A percentile compares a stretch with the other conserved stretches of the same genome.
phyloP scores from a whole-genome alignment of 2,329 filamentous ascomycete genomes.

The Coleophoma cylindrospora region DNA sequence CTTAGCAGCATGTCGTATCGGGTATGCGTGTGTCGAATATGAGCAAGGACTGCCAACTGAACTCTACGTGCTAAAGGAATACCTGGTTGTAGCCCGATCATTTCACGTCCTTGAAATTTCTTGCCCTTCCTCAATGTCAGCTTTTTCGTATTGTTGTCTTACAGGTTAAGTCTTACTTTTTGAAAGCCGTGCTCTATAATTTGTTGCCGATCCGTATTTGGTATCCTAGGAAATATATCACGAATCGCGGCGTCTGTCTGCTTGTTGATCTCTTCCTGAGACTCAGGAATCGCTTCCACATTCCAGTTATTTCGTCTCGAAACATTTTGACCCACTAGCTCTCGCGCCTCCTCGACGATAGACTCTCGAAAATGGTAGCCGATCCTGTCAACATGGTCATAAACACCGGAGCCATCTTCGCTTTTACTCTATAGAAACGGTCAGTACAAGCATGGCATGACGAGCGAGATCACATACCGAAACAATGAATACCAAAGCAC shows the following conservation, averaged over 20 bases:
- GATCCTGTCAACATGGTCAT: conserved; percentile 48
- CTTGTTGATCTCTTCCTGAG: conserved; percentile 53
- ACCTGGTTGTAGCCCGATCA: conserved; percentile 51
- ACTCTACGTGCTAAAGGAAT: conserved; percentile 56
- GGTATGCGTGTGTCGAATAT: conserved; percentile 63
- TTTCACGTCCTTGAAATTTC: conserved; percentile 45
- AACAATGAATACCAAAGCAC: conserved; percentile 62
- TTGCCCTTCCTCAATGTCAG: conserved; percentile 35
- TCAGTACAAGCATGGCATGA: background rate
- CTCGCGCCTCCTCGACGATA: conserved; percentile 52
- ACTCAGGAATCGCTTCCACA: conserved; percentile 55
- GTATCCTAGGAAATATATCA: conserved; percentile 62
- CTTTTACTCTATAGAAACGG: conserved; percentile 11
- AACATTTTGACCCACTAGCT: conserved; percentile 23
- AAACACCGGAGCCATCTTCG: conserved; percentile 21
- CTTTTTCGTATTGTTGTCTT: background rate
- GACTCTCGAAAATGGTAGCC: conserved; percentile 55
- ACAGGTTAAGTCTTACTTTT: conserved; percentile 39
- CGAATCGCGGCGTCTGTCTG: conserved; percentile 58
- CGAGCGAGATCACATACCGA: conserved; percentile 41
- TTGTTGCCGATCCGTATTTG: conserved; percentile 56
- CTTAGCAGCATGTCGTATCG: conserved; percentile 57
- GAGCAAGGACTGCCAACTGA: conserved; percentile 60
- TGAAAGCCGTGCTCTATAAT: conserved; percentile 60
- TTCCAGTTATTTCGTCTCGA: conserved; percentile 26